A percentile compares a stretch with the other conserved stretches of the same genome.
phyloP scores from a whole-genome alignment of 805 yeast genomes.

The Zygosaccharomyces gambellarensis region DNA sequence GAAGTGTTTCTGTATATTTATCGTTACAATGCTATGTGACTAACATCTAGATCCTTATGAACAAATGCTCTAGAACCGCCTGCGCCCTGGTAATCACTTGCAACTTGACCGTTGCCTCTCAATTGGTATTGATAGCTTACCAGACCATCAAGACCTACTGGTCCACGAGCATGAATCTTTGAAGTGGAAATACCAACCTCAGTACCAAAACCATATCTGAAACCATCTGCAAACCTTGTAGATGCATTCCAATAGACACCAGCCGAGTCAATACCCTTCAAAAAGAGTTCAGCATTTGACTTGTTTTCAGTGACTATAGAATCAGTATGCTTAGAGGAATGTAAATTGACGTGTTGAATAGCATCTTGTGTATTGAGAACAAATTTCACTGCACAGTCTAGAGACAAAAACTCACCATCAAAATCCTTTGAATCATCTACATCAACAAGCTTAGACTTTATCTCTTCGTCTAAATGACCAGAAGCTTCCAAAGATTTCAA shows the following conservation, averaged over 20 bases:
- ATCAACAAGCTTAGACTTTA: constrained; percentile 36
- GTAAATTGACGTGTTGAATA: constrained; percentile 77
- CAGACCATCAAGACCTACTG: constrained; percentile 95
- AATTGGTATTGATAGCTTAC: constrained; percentile 93
- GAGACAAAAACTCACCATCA: constrained; percentile 74
- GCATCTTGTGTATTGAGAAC: constrained; percentile 63
- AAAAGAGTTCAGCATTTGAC: constrained; percentile 64
- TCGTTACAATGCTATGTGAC: constrained; percentile 27
- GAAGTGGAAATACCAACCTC: constrained; percentile 98
- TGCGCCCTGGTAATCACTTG: constrained; percentile 85
- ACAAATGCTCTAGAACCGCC: constrained; percentile 79
- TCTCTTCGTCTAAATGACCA: constrained; percentile 15
- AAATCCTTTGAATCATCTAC: constrained; percentile 56
- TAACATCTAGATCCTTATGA: constrained; percentile 57
- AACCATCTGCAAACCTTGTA: constrained; percentile 97
- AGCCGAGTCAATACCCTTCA: constrained; percentile 86
- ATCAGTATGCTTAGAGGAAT: constrained; percentile 96
- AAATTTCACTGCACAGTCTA: constrained; percentile 72
- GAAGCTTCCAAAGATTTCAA: constrained; percentile 19
- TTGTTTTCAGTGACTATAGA: constrained; percentile 77
- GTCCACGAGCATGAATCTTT: constrained; percentile 97
- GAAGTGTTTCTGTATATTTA: neutral
- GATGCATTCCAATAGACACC: constrained; percentile 98
- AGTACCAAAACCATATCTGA: constrained; percentile 96
- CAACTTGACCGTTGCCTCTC: constrained; percentile 90